Evolutionary conservation across 1,284 basidiomycete species (phyloP).

Genomic region (Cystobasidium sp.): DNA sequence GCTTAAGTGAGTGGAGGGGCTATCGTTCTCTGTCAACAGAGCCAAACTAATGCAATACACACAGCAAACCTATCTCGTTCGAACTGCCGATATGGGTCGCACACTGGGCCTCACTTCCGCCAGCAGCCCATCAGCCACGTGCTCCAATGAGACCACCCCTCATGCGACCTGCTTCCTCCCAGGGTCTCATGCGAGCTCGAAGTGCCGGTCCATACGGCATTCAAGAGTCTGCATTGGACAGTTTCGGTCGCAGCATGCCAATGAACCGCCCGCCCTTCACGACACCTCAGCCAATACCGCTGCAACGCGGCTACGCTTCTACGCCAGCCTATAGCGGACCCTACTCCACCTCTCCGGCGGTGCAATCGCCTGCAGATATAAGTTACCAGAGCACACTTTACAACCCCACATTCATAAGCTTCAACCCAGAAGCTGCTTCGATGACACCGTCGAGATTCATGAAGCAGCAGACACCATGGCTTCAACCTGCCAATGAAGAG

Average conservation of each 20-base stretch:
- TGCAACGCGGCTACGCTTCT: background rate
- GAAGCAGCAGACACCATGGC: slow-evolving; percentile 27
- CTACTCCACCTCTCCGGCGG: background rate
- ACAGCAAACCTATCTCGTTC: slow-evolving; percentile 50
- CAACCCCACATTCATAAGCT: background rate
- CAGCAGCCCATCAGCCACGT: slow-evolving; percentile 42
- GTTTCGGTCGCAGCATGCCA: background rate
- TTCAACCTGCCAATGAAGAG: background rate
- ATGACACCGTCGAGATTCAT: slow-evolving; percentile 46
- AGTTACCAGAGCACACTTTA: background rate
- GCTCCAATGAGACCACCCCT: slow-evolving; percentile 5
- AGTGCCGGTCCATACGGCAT: background rate
- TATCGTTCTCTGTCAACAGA: background rate
- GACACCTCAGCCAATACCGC: background rate
- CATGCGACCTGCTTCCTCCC: slow-evolving; percentile 12
- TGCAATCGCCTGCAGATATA: too few relatives aligned
- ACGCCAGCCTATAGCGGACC: background rate
- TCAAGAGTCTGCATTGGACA: background rate
- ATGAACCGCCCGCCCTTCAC: slow-evolving; percentile 1
- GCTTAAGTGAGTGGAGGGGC: slow-evolving; percentile 47
- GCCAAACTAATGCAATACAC: background rate
- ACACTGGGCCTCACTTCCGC: slow-evolving; percentile 52
- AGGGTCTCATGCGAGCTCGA: slow-evolving; percentile 12
- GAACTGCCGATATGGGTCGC: slow-evolving; percentile 53
- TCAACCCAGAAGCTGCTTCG: slow-evolving; percentile 6